phyloP scores from a whole-genome alignment of 768 basidiomycete species.

The Sporobolomyces phaffii region DNA sequence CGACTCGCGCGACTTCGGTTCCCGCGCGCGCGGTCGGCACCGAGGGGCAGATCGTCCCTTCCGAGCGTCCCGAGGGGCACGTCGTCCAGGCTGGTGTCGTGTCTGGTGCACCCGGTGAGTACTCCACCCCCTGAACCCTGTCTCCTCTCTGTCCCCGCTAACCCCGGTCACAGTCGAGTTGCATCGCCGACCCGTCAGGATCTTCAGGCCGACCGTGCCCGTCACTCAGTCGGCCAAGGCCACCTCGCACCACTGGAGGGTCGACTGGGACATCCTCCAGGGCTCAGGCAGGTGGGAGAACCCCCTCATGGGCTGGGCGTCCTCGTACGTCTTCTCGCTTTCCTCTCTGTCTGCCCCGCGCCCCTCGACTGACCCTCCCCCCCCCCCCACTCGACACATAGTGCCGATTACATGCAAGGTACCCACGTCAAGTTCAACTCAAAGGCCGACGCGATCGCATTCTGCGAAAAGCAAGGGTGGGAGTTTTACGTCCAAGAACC shows the following conservation, averaged over 20 bases:
- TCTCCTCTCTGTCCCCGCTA: neutral
- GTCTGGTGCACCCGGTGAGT: constrained; percentile 33
- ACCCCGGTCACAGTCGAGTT: constrained; percentile 60
- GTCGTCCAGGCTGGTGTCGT: constrained; percentile 37
- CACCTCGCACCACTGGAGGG: constrained; percentile 80
- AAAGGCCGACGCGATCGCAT: constrained; percentile 86
- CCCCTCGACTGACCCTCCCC: too few relatives aligned
- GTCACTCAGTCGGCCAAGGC: constrained; percentile 90
- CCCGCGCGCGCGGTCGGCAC: constrained; percentile 14
- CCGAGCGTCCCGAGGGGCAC: constrained; percentile 29
- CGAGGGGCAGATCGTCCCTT: constrained; percentile 9
- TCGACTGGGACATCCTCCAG: constrained; percentile 88
- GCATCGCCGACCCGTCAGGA: constrained; percentile 76
- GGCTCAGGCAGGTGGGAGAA: constrained; percentile 96
- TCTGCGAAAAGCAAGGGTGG: constrained; percentile 84
- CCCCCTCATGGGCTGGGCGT: constrained; percentile 93
- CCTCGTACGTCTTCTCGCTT: constrained; percentile 61
- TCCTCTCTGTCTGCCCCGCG: neutral
- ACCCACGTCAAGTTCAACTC: constrained; percentile 56
- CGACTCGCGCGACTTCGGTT: constrained; percentile 8
- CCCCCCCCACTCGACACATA: neutral
- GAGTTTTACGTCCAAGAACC: constrained; percentile 61
- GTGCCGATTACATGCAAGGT: constrained; percentile 38
- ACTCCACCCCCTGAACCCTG: too few relatives aligned
- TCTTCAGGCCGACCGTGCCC: constrained; percentile 77